Percentiles rank a stretch among this genome's conserved stretches.
phyloP scores from a whole-genome alignment of 768 basidiomycete species.

The Tulasnella sp. region DNA sequence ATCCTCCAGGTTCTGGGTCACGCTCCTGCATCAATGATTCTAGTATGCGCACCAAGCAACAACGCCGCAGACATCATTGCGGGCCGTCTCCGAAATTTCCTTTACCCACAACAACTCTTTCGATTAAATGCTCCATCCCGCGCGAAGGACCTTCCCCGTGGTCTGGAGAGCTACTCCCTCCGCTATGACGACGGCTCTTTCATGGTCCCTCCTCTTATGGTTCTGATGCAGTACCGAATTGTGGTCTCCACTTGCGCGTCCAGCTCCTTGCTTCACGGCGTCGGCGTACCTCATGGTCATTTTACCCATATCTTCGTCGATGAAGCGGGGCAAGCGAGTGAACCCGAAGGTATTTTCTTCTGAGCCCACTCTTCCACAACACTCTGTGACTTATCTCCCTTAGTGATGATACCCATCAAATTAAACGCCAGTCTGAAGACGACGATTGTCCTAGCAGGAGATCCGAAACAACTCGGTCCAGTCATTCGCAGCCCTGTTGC shows the following conservation, averaged over 20 bases:
- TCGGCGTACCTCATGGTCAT: slow-evolving; percentile 46
- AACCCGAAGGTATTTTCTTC: slow-evolving; percentile 37
- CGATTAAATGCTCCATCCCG: slow-evolving; percentile 49
- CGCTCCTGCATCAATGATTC: slow-evolving; percentile 40
- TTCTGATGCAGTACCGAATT: slow-evolving; percentile 40
- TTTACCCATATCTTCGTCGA: slow-evolving; percentile 59
- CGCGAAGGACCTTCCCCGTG: slow-evolving; percentile 34
- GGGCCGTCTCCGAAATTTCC: slow-evolving; percentile 31
- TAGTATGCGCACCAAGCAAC: slow-evolving; percentile 62
- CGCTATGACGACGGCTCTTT: slow-evolving; percentile 39
- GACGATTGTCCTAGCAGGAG: slow-evolving; percentile 35
- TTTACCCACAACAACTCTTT: slow-evolving; percentile 35
- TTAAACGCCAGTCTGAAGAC: slow-evolving; percentile 30
- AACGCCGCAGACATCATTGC: slow-evolving; percentile 58
- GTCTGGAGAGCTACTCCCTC: slow-evolving; percentile 36
- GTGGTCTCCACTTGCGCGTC: slow-evolving; percentile 54
- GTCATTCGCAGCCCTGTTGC: slow-evolving; percentile 31
- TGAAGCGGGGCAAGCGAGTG: slow-evolving; percentile 56
- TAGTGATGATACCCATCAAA: slow-evolving; percentile 39
- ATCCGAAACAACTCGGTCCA: slow-evolving; percentile 35
- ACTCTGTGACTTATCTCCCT: neutral
- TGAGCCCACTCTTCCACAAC: too few relatives aligned
- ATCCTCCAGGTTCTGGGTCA: slow-evolving; percentile 46
- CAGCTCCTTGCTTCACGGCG: slow-evolving; percentile 40
- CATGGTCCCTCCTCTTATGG: slow-evolving; percentile 38